These are phyloP conservation scores for Chamaecrista fasciculata DNA, from an alignment of 306 rosid species.

Conservation along the genomic window DNA sequence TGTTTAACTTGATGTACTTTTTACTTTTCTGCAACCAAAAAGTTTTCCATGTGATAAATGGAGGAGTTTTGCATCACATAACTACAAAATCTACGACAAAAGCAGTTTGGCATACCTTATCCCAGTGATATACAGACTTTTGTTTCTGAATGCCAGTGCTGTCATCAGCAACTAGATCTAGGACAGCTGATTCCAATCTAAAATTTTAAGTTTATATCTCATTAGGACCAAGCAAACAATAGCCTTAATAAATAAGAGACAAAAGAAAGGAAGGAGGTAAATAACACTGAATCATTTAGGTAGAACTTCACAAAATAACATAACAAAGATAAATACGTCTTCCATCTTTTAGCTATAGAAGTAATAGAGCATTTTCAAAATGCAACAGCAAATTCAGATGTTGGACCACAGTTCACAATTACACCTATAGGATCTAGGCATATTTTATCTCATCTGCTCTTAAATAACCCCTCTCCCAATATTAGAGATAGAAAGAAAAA, in stretches of 20 bases:
- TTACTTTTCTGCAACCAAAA: slow-evolving; percentile 73
- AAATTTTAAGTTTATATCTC: slow-evolving; percentile 23
- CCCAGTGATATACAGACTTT: slow-evolving; percentile 90
- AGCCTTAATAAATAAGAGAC: not conserved
- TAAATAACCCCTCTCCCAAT: not conserved
- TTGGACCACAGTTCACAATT: not conserved
- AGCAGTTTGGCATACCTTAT: slow-evolving; percentile 54
- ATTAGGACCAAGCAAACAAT: slow-evolving; percentile 25
- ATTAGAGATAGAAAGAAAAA: not conserved
- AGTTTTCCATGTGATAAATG: slow-evolving; percentile 24
- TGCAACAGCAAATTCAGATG: not conserved
- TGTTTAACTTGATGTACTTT: slow-evolving; percentile 82
- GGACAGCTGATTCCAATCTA: slow-evolving; percentile 86
- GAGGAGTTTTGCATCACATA: not conserved
- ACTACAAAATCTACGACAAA: not conserved
- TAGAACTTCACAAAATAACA: slow-evolving; percentile 10
- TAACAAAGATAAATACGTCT: not conserved
- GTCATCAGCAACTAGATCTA: slow-evolving; percentile 91
- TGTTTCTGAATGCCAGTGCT: slow-evolving; percentile 76
- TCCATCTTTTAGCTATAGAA: slow-evolving; percentile 14
- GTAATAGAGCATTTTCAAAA: not conserved
- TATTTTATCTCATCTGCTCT: not conserved
- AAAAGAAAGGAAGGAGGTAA: not conserved
- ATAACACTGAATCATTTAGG: slow-evolving; percentile 20
- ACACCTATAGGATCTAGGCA: not conserved